These are phyloP conservation scores for Aspergillus quadricinctus DNA, from an alignment of 2,329 filamentous ascomycete species.

Conservation along the genomic window DNA sequence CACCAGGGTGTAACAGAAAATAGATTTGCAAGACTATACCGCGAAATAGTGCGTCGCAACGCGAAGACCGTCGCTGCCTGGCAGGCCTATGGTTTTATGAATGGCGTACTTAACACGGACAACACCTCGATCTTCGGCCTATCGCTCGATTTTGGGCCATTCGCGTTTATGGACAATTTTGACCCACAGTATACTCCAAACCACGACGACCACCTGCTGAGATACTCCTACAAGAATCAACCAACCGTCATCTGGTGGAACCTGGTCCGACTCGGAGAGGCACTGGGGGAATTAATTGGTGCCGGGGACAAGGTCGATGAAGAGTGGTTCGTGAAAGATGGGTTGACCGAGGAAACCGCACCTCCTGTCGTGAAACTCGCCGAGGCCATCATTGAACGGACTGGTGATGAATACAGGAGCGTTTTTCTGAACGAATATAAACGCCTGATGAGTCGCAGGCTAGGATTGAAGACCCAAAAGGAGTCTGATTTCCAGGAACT, in stretches of 20 bases:
- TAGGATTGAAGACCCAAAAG: constrained; percentile 68
- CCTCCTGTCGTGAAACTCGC: constrained; percentile 71
- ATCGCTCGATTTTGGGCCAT: constrained; percentile 91
- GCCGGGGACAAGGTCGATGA: constrained; percentile 69
- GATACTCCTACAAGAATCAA: constrained; percentile 92
- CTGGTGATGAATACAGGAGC: constrained; percentile 81
- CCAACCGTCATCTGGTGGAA: constrained; percentile 99
- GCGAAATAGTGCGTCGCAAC: constrained; percentile 80
- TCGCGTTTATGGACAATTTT: constrained; percentile 96
- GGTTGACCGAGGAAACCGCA: constrained; percentile 65
- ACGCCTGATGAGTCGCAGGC: constrained; percentile 70
- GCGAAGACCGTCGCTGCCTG: constrained; percentile 84
- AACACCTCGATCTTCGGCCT: constrained; percentile 90
- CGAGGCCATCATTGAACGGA: constrained; percentile 74
- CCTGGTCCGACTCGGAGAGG: constrained; percentile 82
- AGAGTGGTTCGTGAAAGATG: constrained; percentile 64
- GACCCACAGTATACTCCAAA: constrained; percentile 94
- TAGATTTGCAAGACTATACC: constrained; percentile 78
- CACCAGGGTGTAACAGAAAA: constrained; percentile 69
- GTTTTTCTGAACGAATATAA: constrained; percentile 90
- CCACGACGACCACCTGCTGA: constrained; percentile 82
- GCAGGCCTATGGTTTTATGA: constrained; percentile 99
- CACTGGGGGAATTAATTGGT: constrained; percentile 82
- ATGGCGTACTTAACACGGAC: constrained; percentile 95
- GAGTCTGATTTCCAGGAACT: constrained; percentile 73